phyloP scores from a whole-genome alignment of 768 basidiomycete genomes.

The Leccinum ochraceum region DNA sequence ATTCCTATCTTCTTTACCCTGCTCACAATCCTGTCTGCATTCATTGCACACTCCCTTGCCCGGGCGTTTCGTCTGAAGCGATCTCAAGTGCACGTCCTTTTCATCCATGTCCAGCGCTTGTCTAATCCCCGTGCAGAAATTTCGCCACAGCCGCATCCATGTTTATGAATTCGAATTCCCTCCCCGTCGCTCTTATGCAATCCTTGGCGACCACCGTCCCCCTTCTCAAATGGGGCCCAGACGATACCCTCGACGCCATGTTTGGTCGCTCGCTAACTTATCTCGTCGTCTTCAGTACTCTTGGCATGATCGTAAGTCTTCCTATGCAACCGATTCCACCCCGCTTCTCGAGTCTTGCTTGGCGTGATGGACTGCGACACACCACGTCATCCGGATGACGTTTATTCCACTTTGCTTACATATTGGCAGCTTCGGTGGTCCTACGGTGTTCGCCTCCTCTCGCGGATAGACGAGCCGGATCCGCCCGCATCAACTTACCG shows the following conservation, averaged over 20 bases:
- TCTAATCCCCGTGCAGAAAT: constrained; percentile 42
- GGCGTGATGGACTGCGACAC: not conserved
- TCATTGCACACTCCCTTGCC: constrained; percentile 63
- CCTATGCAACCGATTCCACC: no score
- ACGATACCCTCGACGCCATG: constrained; percentile 87
- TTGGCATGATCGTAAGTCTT: constrained; percentile 87
- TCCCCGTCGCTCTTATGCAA: constrained; percentile 95
- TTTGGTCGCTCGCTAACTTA: constrained; percentile 89
- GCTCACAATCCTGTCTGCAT: constrained; percentile 71
- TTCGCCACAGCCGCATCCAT: constrained; percentile 82
- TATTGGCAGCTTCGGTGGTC: constrained; percentile 80
- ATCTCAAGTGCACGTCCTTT: constrained; percentile 67
- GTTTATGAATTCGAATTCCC: constrained; percentile 94
- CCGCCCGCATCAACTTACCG: constrained; percentile 7
- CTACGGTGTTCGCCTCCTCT: constrained; percentile 82
- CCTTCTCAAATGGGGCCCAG: constrained; percentile 74
- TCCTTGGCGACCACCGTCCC: constrained; percentile 83
- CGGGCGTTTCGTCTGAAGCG: constrained; percentile 63
- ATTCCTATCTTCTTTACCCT: constrained; percentile 84
- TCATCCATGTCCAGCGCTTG: not conserved
- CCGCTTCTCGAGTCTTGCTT: not conserved
- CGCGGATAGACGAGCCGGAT: constrained; percentile 42
- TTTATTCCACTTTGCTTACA: not conserved
- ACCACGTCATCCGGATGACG: not conserved
- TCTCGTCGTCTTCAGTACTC: constrained; percentile 88